phyloP scores from a whole-genome alignment of 116 monocot genomes.

The Zostera marina region DNA sequence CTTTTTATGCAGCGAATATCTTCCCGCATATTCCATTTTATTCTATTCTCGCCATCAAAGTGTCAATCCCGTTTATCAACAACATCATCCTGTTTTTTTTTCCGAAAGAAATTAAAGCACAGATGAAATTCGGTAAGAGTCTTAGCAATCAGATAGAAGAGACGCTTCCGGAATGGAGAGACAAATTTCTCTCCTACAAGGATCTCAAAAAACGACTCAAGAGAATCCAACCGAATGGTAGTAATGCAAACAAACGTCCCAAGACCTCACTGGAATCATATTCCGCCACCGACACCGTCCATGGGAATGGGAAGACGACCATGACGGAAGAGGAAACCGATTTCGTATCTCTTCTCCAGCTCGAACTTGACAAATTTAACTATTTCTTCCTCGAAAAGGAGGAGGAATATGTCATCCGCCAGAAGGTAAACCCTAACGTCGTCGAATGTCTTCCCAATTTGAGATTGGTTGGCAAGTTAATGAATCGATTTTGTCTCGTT shows the following conservation, averaged over 20 bases:
- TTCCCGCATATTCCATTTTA: too few species aligned
- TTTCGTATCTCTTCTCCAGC: conserved; percentile 58
- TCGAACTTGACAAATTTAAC: conserved; percentile 84
- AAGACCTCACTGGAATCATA: too few species aligned
- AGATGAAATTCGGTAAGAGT: conserved; percentile 96
- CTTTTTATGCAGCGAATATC: too few species aligned
- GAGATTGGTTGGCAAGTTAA: too few species aligned
- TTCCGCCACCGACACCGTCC: not conserved
- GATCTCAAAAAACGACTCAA: conserved; percentile 42
- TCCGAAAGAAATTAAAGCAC: too few species aligned
- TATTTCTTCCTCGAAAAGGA: conserved; percentile 80
- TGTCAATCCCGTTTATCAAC: too few species aligned
- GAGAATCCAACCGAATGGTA: too few species aligned
- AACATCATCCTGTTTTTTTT: too few species aligned
- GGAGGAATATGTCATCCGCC: conserved; percentile 90
- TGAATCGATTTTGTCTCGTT: not conserved
- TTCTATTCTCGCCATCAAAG: too few species aligned
- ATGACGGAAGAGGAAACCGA: conserved; percentile 50
- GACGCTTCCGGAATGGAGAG: conserved; percentile 73
- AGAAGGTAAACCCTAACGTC: conserved; percentile 29
- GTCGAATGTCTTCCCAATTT: too few species aligned
- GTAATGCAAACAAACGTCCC: too few species aligned
- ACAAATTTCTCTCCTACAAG: conserved; percentile 70
- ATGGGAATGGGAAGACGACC: conserved; percentile 10
- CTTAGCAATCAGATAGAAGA: conserved; percentile 66